Base-by-base conservation (phyloP, 768 basidiomycete species). In the Pholiota conissans region DNA sequence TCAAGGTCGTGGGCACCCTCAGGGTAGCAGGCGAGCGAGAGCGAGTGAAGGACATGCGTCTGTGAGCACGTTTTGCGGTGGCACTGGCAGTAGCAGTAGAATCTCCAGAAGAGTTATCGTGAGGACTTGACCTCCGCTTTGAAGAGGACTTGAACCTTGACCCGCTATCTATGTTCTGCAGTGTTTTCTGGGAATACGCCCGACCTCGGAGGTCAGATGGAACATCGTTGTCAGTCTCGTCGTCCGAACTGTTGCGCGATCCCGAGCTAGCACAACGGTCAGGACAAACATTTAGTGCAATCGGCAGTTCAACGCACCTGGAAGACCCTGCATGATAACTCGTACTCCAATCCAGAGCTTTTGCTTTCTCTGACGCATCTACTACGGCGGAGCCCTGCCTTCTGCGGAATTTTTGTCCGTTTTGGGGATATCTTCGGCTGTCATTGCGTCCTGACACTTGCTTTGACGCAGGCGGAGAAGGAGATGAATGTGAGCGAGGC, bases 311-410 rank as follows among this genome's bases (percentile, higher is more conserved):
- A 26, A 65, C 82, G 60, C 65, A 89, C 90, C 88, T 84, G 9
- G 90, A 92, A 30, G 90, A 90, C 45, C 91, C 91, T 27, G 87
- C 91, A 57, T 91, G 88, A 72, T 93, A 93, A 63, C 91, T 93
- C 11, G 91, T 92, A 66, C 90, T 93, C 86, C 91, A 84, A 63
- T 86, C 91, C 63, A 85, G 66, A 58, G 71, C 71, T 56, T 73
- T 70, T 42, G 57, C 55, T 52, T 62, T 69, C 49, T 57, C 65
- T 52, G 47, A 54, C 2, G 62, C 35, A 27, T 71, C 64, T 49
- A 65, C 66, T 22, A 66, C 56, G 11, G 68, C 63, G 20, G 75
- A 76, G 53, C 72, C 73, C 29, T 67, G 61, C 49, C 76, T 66
- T 54, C 70, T 71, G 55, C 76, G 73, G 63, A 69, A 71, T 65